These are phyloP conservation scores for Cladosporium halotolerans DNA, from an alignment of 2,329 filamentous ascomycete genomes.

Conservation along the genomic window DNA sequence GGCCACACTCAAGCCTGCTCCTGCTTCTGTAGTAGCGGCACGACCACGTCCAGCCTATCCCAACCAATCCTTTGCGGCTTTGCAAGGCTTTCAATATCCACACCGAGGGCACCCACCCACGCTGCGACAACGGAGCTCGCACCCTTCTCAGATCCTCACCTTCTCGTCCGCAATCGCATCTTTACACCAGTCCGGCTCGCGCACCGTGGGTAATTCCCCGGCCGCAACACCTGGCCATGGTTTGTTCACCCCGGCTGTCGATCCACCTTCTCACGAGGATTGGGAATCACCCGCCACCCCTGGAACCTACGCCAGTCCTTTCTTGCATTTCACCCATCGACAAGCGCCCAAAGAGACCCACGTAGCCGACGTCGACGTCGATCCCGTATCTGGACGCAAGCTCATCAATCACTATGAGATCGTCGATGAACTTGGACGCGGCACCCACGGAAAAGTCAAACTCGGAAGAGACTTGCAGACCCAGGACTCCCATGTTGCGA, in stretches of 20 bases:
- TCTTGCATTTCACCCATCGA: slow-evolving; percentile 44
- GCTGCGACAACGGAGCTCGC: slow-evolving; percentile 37
- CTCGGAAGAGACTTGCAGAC: slow-evolving; percentile 74
- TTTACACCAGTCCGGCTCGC: slow-evolving; percentile 33
- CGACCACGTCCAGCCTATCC: slow-evolving; percentile 38
- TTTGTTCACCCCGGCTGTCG: slow-evolving; percentile 36
- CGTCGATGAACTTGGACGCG: slow-evolving; percentile 89
- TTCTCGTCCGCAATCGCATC: slow-evolving; percentile 37
- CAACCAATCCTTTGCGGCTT: slow-evolving; percentile 45
- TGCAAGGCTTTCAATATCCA: slow-evolving; percentile 41
- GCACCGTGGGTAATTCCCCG: slow-evolving; percentile 42
- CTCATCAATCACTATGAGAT: slow-evolving; percentile 97
- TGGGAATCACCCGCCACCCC: slow-evolving; percentile 27
- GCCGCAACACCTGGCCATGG: slow-evolving; percentile 38
- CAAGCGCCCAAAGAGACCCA: slow-evolving; percentile 61
- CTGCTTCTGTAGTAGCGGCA: neutral
- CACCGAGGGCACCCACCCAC: slow-evolving; percentile 29
- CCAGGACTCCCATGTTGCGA: slow-evolving; percentile 69
- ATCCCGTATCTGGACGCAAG: slow-evolving; percentile 84
- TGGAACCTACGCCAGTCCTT: slow-evolving; percentile 44
- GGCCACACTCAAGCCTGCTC: slow-evolving; percentile 27
- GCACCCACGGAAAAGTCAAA: slow-evolving; percentile 97
- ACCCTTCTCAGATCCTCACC: slow-evolving; percentile 37
- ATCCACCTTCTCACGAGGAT: slow-evolving; percentile 26
- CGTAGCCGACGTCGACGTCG: slow-evolving; percentile 83